Evolutionary conservation across 306 rosid species (phyloP).

Genomic region (Heteromeles arbutifolia): DNA sequence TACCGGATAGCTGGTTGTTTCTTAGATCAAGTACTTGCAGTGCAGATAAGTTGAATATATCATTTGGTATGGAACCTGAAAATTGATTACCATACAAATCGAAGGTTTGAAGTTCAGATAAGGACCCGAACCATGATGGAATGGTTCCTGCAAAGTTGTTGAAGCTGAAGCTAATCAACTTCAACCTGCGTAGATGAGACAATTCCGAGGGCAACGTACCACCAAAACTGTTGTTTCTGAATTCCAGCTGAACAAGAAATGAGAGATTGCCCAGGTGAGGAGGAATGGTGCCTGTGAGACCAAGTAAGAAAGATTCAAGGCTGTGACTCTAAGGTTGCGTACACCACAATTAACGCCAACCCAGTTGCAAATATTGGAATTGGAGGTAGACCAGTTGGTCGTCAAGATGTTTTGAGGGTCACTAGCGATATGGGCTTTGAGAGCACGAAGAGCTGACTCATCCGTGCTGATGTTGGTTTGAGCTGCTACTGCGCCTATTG

Average conservation of each 20-base stretch:
- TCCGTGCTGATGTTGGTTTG: no score
- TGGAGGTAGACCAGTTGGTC: background rate
- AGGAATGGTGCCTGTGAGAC: slow-evolving; percentile 9
- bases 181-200: slow-evolving; percentile 1
- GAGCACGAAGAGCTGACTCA: background rate
- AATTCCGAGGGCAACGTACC: background rate
- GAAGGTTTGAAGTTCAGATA: background rate
- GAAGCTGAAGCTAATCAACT: background rate
- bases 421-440: no score
- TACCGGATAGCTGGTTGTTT: slow-evolving; percentile 13
- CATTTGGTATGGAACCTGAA: background rate
- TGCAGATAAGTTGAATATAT: slow-evolving; percentile 16
- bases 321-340: background rate
- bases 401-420: no score
- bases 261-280: slow-evolving; percentile 11
- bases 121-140: slow-evolving; percentile 10
- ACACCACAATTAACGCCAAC: slow-evolving; percentile 5
- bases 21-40: slow-evolving; percentile 3
- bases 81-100: background rate
- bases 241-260: background rate
- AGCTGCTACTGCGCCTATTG: no score
- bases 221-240: slow-evolving; percentile 10
- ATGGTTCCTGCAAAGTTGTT: slow-evolving; percentile 1
- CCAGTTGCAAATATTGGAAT: slow-evolving; percentile 16
- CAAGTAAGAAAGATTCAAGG: slow-evolving; percentile 10